These are phyloP conservation scores for Lepiota venenata DNA, from an alignment of 768 basidiomycete species.

Conservation along the genomic window DNA sequence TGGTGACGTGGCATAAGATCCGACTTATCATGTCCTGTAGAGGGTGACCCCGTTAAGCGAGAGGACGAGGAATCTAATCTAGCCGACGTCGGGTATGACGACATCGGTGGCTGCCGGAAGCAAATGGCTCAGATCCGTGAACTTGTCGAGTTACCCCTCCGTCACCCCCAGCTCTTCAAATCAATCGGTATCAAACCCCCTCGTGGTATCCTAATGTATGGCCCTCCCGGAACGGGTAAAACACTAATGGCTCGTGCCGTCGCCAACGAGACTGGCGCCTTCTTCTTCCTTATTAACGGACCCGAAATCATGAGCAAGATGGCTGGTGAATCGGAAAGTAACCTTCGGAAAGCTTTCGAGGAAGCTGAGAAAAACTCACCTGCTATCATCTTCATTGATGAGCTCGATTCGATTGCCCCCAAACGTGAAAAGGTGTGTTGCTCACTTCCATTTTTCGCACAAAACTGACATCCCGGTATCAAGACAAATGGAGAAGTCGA, in stretches of 20 bases:
- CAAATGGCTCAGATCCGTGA: slow-evolving; percentile 99
- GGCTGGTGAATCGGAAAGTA: slow-evolving; percentile 98
- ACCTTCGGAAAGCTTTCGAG: slow-evolving; percentile 97
- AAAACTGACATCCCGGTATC: background rate
- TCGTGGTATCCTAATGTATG: slow-evolving; percentile 97
- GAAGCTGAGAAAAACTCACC: slow-evolving; percentile 99
- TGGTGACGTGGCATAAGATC: background rate
- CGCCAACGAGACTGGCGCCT: slow-evolving; percentile 98
- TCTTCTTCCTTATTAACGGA: slow-evolving; percentile 99
- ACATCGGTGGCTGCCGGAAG: slow-evolving; percentile 98
- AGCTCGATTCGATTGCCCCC: slow-evolving; percentile 98
- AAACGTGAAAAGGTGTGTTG: slow-evolving; percentile 96
- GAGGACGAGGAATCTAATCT: slow-evolving; percentile 98
- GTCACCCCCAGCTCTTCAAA: slow-evolving; percentile 99
- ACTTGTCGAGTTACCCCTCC: slow-evolving; percentile 95
- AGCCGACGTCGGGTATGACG: slow-evolving; percentile 97
- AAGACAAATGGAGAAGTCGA: slow-evolving; percentile 99
- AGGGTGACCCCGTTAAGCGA: slow-evolving; percentile 98
- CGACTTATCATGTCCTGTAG: slow-evolving; percentile 33
- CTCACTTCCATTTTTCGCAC: background rate
- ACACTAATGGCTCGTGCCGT: slow-evolving; percentile 99
- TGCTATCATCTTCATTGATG: slow-evolving; percentile 99
- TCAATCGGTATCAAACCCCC: slow-evolving; percentile 99
- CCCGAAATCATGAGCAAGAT: slow-evolving; percentile 99
- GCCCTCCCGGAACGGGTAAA: slow-evolving; percentile 99